These are phyloP conservation scores for Aureobasidium sp. DNA, from an alignment of 2,329 filamentous ascomycete genomes.

Conservation along the genomic window DNA sequence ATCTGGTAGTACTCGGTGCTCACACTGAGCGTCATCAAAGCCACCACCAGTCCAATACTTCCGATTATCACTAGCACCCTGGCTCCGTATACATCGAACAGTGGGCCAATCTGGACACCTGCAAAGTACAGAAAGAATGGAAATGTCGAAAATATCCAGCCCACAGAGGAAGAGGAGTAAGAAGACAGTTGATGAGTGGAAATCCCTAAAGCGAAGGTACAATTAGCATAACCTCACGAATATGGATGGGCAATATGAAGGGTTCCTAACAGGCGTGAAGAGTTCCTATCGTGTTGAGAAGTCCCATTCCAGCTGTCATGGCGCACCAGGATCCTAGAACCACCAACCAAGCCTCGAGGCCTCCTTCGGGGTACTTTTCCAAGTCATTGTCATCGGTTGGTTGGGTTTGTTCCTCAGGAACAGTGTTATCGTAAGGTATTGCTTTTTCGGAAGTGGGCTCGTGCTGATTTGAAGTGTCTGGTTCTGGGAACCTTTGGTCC, in stretches of 20 bases:
- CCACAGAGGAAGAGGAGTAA: conserved; percentile 18
- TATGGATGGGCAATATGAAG: no score
- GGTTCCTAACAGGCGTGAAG: conserved; percentile 14
- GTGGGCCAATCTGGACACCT: conserved; percentile 30
- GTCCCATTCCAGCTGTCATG: conserved; percentile 55
- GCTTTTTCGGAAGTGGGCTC: neutral
- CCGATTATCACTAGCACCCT: conserved; percentile 61
- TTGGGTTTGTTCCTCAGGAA: neutral
- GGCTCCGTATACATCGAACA: conserved; percentile 37
- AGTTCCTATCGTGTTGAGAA: conserved; percentile 22
- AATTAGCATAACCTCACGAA: no score
- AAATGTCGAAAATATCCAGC: conserved; percentile 22
- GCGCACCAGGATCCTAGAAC: conserved; percentile 64
- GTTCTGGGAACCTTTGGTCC: neutral
- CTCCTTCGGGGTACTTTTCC: conserved; percentile 65
- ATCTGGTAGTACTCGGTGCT: conserved; percentile 75
- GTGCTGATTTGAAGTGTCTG: neutral
- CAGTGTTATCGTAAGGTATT: neutral
- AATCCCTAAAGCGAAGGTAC: neutral
- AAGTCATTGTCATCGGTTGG: neutral
- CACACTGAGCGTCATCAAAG: neutral
- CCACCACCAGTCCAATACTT: conserved; percentile 50
- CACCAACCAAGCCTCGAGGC: conserved; percentile 68
- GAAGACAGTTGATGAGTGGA: conserved; percentile 17
- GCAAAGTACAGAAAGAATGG: conserved; percentile 22